Conservation (phyloP, 768 basidiomycete species). For the Ramaria sp. region DNA sequence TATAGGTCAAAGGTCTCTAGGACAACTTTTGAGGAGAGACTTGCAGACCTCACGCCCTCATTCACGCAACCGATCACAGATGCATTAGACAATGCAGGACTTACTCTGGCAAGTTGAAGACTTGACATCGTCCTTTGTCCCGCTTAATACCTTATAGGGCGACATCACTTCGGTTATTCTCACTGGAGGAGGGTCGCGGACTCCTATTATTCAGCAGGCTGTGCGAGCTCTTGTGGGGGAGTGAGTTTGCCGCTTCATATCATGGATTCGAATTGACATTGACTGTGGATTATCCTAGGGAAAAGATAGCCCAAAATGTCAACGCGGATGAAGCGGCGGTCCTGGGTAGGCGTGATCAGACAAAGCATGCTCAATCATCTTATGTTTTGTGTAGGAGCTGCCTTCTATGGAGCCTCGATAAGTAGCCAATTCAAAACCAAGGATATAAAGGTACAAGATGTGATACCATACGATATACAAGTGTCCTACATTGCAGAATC, state of each 20-base stretch:
- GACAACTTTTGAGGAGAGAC: slow-evolving; percentile 65
- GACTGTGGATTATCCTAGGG: slow-evolving; percentile 25
- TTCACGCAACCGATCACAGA: slow-evolving; percentile 68
- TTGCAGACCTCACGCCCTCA: slow-evolving; percentile 47
- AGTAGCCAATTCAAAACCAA: slow-evolving; percentile 94
- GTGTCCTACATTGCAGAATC: slow-evolving; percentile 63
- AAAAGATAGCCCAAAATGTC: slow-evolving; percentile 86
- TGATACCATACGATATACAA: slow-evolving; percentile 63
- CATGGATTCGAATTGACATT: neutral
- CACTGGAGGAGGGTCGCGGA: slow-evolving; percentile 83
- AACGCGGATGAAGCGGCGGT: slow-evolving; percentile 97
- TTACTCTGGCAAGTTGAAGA: slow-evolving; percentile 44
- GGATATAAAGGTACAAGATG: slow-evolving; percentile 76
- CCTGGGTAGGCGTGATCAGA: slow-evolving; percentile 37
- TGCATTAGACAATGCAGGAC: slow-evolving; percentile 53
- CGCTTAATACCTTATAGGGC: slow-evolving; percentile 29
- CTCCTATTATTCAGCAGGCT: slow-evolving; percentile 84
- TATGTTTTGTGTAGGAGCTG: slow-evolving; percentile 41
- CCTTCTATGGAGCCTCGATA: slow-evolving; percentile 80
- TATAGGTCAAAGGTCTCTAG: slow-evolving; percentile 73
- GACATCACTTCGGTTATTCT: slow-evolving; percentile 84
- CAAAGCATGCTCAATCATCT: slow-evolving; percentile 6
- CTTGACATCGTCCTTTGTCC: slow-evolving; percentile 2
- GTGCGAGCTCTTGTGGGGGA: slow-evolving; percentile 71
- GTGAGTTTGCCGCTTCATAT: slow-evolving; percentile 28